Conservation (phyloP, 148 eudicot genomes). For the Vaccinium darrowii region DNA sequence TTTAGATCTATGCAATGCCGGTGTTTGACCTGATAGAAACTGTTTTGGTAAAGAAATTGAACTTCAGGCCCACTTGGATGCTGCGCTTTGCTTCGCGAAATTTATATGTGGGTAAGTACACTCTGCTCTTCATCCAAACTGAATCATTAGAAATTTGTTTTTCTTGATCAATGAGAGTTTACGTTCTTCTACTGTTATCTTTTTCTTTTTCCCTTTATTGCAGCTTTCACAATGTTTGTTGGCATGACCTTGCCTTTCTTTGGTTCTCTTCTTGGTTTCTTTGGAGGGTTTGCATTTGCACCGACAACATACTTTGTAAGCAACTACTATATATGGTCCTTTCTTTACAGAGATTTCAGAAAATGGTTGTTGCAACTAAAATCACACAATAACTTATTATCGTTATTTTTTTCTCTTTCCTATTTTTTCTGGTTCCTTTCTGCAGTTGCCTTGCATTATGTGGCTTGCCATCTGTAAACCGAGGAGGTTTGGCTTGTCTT, state of each 20-base stretch:
- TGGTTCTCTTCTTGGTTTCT: slow-evolving; percentile 33
- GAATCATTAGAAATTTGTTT: no score
- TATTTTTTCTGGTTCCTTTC: neutral
- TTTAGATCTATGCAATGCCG: no score
- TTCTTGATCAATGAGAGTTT: no score
- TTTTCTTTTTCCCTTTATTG: no score
- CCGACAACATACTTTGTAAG: slow-evolving; percentile 40
- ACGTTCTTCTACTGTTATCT: no score
- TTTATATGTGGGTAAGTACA: no score
- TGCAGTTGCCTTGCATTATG: slow-evolving; percentile 47
- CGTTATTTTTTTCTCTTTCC: neutral
- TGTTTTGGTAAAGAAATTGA: no score
- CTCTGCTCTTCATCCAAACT: no score
- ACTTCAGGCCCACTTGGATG: no score
- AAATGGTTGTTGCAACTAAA: neutral
- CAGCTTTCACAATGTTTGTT: slow-evolving; percentile 35
- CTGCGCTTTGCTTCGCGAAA: no score
- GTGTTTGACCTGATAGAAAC: no score
- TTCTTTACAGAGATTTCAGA: neutral
- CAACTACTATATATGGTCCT: neutral
- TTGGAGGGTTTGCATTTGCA: slow-evolving; percentile 40
- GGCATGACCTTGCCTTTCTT: slow-evolving; percentile 36
- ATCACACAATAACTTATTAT: neutral
- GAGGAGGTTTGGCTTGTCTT: slow-evolving; percentile 35
- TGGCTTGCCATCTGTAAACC: slow-evolving; percentile 47